These are phyloP conservation scores for Phytopythium oedochilum DNA, from an alignment of 352 stramenopile genomes.

Conservation along the genomic window DNA sequence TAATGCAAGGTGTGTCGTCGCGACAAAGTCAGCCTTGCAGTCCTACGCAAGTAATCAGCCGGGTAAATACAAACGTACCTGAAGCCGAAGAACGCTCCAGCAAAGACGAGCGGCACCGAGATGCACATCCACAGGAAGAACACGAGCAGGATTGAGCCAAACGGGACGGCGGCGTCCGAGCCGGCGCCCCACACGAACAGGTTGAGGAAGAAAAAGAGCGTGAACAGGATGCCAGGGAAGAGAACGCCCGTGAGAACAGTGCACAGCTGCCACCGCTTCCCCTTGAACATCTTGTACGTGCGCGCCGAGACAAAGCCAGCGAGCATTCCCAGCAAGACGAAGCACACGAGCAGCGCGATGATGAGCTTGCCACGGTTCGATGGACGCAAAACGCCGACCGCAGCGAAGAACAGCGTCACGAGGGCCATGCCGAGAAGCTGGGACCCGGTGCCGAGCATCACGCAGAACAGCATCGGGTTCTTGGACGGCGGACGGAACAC, in stretches of 20 bases:
- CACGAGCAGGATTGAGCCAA: conserved; percentile 96
- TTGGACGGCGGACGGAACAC: conserved; percentile 97
- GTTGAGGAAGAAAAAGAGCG: conserved; percentile 97
- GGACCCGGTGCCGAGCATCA: conserved; percentile 96
- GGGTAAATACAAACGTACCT: conserved; percentile 54
- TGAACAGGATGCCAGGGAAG: conserved; percentile 97
- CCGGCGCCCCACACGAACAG: conserved; percentile 93
- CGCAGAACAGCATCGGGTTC: conserved; percentile 95
- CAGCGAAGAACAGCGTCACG: conserved; percentile 96
- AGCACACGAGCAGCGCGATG: conserved; percentile 97
- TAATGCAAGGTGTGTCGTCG: conserved; percentile 1
- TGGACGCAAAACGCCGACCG: conserved; percentile 94
- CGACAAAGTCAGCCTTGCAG: neutral
- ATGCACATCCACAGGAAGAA: conserved; percentile 99
- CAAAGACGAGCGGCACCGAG: conserved; percentile 97
- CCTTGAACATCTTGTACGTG: conserved; percentile 99
- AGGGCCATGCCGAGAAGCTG: conserved; percentile 97
- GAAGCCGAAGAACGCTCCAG: conserved; percentile 99
- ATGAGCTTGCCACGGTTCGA: conserved; percentile 97
- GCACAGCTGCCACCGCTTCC: conserved; percentile 97
- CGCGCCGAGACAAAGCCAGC: conserved; percentile 95
- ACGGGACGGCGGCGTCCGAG: conserved; percentile 93
- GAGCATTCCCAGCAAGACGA: conserved; percentile 95
- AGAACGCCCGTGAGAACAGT: conserved; percentile 94
- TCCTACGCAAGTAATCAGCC: neutral